Base-by-base conservation (phyloP, 2,329 filamentous ascomycete species). In the Fusarium xyrophilum region DNA sequence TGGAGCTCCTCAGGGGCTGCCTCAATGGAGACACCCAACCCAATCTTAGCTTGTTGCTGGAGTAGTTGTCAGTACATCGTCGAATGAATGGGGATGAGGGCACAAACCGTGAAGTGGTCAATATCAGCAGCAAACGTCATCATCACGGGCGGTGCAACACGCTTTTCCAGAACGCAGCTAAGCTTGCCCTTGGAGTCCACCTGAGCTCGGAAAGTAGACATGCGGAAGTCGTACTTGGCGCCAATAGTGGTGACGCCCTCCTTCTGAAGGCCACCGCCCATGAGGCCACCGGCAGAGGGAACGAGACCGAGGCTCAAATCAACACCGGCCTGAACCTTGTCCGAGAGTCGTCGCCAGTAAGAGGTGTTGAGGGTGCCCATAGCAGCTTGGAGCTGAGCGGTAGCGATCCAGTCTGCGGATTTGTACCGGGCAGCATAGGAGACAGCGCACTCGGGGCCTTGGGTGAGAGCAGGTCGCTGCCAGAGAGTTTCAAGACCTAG, bases 181-280 rank as follows among this genome's bases (percentile, higher is more conserved):
- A 99, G 86, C 84, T 97, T 97, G 79, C 96, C 96, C 79, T 93
- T 90, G 76, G 93, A 96, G 82, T 99, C 96, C 74, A 98, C 87
- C 83, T 99, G 96, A 44, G 95, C 96, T 71, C 95, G 90, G 89
- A 97, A 97, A 52, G 93, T 96, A 57, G 93, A 96, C 83, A 93
- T 92, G 77, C 93, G 89, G 88, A 99, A 99, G 80, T 97, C 95
- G 82, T 99, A 99, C 83, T 99, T 99, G 78, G 93, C 93, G 76
- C 95, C 96, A 75, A 98, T 87, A 56, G 94, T 93, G 56, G 96
- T 94, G 65, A 93, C 87, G 58, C 96, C 96, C 80, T 99, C 94
- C 81, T 93, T 95, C 79, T 90, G 88, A 56, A 90, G 79, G 47
- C 89, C 89, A 63, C 86, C 88, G 75, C 93, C 93, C 89, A 96